A percentile compares a stretch with the other conserved stretches of the same genome.
Evolutionary conservation across 352 stramenopile genomes (phyloP).

Genomic region (Aphanomyces invadans): DNA sequence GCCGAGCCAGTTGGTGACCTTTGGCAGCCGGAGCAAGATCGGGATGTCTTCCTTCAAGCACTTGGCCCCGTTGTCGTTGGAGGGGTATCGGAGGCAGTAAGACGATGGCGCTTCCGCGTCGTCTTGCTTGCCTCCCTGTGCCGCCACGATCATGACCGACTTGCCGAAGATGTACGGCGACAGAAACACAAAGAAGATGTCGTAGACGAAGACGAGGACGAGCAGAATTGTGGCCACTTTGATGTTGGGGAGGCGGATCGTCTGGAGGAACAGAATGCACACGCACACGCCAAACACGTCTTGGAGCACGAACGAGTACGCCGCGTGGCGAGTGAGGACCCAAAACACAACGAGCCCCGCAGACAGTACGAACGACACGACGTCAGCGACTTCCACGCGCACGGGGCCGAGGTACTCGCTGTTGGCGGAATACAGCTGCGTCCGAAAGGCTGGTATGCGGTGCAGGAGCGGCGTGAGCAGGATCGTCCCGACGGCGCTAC

Average conservation of each 20-base stretch:
- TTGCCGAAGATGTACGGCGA: constrained; percentile 82
- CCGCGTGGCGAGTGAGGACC: constrained; percentile 56
- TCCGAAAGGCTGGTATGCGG: constrained; percentile 32
- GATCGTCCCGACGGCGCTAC: constrained; percentile 46
- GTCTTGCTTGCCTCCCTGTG: constrained; percentile 70
- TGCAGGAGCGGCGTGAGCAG: constrained; percentile 56
- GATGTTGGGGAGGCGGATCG: constrained; percentile 87
- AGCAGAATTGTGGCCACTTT: constrained; percentile 86
- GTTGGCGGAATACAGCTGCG: constrained; percentile 30
- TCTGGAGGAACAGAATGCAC: constrained; percentile 88
- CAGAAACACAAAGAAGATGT: constrained; percentile 96
- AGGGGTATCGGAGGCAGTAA: constrained; percentile 64
- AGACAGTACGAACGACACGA: constrained; percentile 39
- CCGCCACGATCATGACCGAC: constrained; percentile 92
- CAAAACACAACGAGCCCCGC: constrained; percentile 40
- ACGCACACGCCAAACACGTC: constrained; percentile 89
- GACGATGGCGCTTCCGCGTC: constrained; percentile 45
- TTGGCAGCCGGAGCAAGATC: constrained; percentile 92
- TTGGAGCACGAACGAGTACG: constrained; percentile 80
- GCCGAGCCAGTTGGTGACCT: constrained; percentile 86
- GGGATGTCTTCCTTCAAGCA: constrained; percentile 83
- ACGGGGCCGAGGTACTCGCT: constrained; percentile 34
- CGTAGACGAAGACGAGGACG: constrained; percentile 89
- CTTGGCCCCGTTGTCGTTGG: constrained; percentile 29
- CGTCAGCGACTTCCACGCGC: constrained; percentile 36